Evolutionary conservation across 164 flowering plant species (phyloP), one percentile per base, ranked within the genome.

Genomic region (Saururus chinensis): DNA sequence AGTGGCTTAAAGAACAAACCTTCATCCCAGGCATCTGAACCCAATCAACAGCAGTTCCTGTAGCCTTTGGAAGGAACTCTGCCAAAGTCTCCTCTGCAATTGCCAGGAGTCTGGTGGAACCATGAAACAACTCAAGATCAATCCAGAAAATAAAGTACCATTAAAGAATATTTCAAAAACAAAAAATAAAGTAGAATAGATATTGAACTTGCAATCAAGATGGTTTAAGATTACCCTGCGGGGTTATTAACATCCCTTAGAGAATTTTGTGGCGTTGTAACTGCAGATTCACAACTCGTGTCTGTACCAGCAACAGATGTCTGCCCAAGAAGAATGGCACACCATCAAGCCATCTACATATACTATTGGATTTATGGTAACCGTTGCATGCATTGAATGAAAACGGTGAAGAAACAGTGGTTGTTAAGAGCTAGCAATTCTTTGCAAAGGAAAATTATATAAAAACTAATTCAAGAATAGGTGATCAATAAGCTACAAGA

Each of bases 11-110:
- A 13, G n/a, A 49, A 56, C 13, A 48, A 40, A 86, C 93, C 93
- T 86, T 86, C 93, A 86, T 84, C 83, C 93, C 93, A 73, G 89
- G 93, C 87, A 86, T 84, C 82, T 84, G 93, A 82, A 86, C 84
- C 93, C 93, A 86, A 81, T 84, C 88, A 57, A 84, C 87, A 76
- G 89, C 89, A 80, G 89, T 86, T 84, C 93, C 93, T 64, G 89
- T 84, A 77, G 93, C 93, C 86, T 86, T 84, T 56, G 88, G 80
- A 59, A 86, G 87, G 84, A 86, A 86, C 86, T 82, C 88, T 75
- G 87, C 80, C 87, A 84, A 84, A 60, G 87, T 86, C 80, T 84
- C 86, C 79, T 84, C 93, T 3, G 93, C 93, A 63, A 84, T 80
- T 48, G 86, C 78, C 71, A 84, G 80, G 74, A 86, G 84, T 73